Percentiles rank a stretch among this genome's conserved stretches.
phyloP scores from a whole-genome alignment of 2,329 filamentous ascomycete genomes.

The Fusarium pseudoanthophilum region DNA sequence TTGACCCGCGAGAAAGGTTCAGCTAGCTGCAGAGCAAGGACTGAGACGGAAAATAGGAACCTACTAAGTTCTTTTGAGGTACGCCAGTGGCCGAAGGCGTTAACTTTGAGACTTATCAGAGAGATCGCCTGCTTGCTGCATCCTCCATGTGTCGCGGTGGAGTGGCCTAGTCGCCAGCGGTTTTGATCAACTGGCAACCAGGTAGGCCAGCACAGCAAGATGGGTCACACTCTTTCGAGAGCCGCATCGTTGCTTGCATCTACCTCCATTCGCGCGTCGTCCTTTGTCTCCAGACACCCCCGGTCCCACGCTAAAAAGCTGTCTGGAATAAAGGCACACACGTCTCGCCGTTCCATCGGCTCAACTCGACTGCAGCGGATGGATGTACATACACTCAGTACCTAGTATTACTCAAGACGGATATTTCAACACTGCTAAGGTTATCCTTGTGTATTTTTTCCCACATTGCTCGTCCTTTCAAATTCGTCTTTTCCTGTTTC shows the following conservation, averaged over 20 bases:
- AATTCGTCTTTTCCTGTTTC: conserved; percentile 23
- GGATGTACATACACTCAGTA: conserved; percentile 39
- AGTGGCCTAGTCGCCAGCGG: conserved; percentile 70
- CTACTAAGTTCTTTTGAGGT: conserved; percentile 43
- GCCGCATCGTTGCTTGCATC: conserved; percentile 74
- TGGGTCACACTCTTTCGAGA: conserved; percentile 74
- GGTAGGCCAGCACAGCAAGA: conserved; percentile 91
- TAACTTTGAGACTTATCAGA: conserved; percentile 52
- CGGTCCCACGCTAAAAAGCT: conserved; percentile 61
- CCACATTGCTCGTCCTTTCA: conserved; percentile 10
- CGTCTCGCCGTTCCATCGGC: conserved; percentile 58
- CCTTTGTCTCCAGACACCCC: conserved; percentile 56
- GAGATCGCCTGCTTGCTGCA: conserved; percentile 62
- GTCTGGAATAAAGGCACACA: conserved; percentile 74
- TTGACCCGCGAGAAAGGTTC: conserved; percentile 26
- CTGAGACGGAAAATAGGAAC: conserved; percentile 30
- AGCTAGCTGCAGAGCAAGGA: conserved; percentile 21
- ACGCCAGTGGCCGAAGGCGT: conserved; percentile 44
- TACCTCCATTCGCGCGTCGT: conserved; percentile 54
- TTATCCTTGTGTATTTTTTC: conserved; percentile 10
- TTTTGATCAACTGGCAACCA: conserved; percentile 83
- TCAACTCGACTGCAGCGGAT: conserved; percentile 60
- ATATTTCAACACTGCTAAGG: conserved; percentile 42
- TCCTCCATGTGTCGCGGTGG: conserved; percentile 61
- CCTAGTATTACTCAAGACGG: conserved; percentile 55